phyloP scores from a whole-genome alignment of 1,284 basidiomycete genomes.

The Cryptococcus hybrid region DNA sequence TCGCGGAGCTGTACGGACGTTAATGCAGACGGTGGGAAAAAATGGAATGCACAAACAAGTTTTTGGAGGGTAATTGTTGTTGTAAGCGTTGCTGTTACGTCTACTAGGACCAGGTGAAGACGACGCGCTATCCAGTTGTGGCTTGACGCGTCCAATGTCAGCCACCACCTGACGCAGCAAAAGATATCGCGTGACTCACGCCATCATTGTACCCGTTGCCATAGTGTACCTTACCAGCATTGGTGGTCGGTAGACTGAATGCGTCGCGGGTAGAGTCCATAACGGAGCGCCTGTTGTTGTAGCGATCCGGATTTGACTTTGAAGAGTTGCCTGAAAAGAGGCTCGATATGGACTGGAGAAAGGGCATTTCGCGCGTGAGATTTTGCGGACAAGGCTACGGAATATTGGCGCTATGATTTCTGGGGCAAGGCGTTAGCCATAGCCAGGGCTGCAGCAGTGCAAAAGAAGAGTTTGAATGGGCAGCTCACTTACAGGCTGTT shows the following conservation, averaged over 20 bases:
- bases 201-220: conserved; percentile 10
- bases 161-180: conserved; percentile 1
- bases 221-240: conserved; percentile 6
- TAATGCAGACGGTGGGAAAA: not conserved
- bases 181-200: conserved; percentile 1
- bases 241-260: conserved; percentile 33
- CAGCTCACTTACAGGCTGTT: too few species aligned
- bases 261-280: conserved; percentile 39
- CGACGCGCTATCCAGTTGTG: conserved; percentile 19
- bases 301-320: conserved; percentile 21
- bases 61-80: conserved; percentile 20
- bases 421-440: too few species aligned
- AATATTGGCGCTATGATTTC: too few species aligned
- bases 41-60: conserved; percentile 14
- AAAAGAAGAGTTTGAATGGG: too few species aligned
- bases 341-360: conserved; percentile 36
- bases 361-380: conserved; percentile 28
- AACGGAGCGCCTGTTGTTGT: conserved; percentile 21
- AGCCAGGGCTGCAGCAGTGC: too few species aligned
- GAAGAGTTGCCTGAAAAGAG: conserved; percentile 23
- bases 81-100: conserved; percentile 20
- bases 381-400: too few species aligned
- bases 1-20: conserved; percentile 11
- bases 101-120: conserved; percentile 39
- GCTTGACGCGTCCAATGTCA: not conserved